Conservation (phyloP, 2,329 filamentous ascomycete genomes). For the Talaromyces sp. region DNA sequence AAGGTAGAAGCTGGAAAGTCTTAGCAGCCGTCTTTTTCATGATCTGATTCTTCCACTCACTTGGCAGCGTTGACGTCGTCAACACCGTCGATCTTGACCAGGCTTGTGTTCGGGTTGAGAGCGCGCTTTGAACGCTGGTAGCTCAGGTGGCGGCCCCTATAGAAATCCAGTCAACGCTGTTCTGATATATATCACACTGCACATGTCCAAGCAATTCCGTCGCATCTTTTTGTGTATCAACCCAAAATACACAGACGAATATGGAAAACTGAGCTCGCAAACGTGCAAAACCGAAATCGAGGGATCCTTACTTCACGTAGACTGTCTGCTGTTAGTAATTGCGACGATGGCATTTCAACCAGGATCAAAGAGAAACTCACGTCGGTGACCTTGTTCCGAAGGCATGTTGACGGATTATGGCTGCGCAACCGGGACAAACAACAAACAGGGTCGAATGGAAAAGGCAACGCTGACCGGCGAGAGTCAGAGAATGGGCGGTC, state of each 20-base stretch:
- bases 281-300: slow-evolving; percentile 4
- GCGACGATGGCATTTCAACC: not conserved
- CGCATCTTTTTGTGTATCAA: not conserved
- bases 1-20: slow-evolving; percentile 69
- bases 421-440: slow-evolving; percentile 37
- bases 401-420: slow-evolving; percentile 66
- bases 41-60: slow-evolving; percentile 43
- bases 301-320: slow-evolving; percentile 77
- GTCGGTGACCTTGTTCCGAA: slow-evolving; percentile 82
- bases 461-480: slow-evolving; percentile 37
- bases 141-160: slow-evolving; percentile 93
- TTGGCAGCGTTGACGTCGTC: slow-evolving; percentile 83
- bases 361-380: slow-evolving; percentile 50
- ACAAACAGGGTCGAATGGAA: slow-evolving; percentile 35
- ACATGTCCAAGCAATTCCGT: not conserved
- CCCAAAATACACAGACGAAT: not conserved
- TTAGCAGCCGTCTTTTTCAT: slow-evolving; percentile 25
- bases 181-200: slow-evolving; percentile 5
- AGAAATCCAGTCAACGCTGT: slow-evolving; percentile 30
- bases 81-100: slow-evolving; percentile 99
- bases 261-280: not conserved
- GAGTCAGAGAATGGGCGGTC: slow-evolving; percentile 24
- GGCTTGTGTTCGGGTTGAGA: slow-evolving; percentile 79
- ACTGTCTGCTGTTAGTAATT: slow-evolving; percentile 46
- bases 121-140: slow-evolving; percentile 94